phyloP scores from a whole-genome alignment of 805 yeast species.

The Monosporozyma siamensis region DNA sequence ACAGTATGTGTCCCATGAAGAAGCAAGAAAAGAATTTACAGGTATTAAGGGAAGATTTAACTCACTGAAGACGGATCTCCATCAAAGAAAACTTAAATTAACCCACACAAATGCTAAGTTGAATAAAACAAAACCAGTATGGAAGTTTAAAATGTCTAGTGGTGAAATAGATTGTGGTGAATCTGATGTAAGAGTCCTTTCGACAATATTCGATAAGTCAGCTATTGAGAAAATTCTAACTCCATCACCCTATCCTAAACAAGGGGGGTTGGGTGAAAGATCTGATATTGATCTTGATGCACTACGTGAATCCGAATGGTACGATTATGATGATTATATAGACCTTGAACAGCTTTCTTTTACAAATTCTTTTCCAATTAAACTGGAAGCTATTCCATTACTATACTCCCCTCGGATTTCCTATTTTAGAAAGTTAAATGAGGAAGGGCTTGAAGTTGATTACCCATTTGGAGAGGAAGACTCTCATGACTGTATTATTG shows the following conservation, averaged over 20 bases:
- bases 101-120: conserved; percentile 37
- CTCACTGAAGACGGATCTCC: conserved; percentile 49
- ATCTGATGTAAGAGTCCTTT: conserved; percentile 59
- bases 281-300: conserved; percentile 2
- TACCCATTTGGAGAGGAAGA: conserved; percentile 54
- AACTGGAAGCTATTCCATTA: conserved; percentile 39
- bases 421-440: conserved; percentile 46
- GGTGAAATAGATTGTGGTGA: conserved; percentile 63
- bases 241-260: neutral
- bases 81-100: conserved; percentile 41
- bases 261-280: neutral
- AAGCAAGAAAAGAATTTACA: conserved; percentile 35
- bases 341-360: conserved; percentile 51
- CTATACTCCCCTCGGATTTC: conserved; percentile 49
- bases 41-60: conserved; percentile 57
- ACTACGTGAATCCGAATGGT: conserved; percentile 40
- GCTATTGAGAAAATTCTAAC: conserved; percentile 36
- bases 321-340: conserved; percentile 63
- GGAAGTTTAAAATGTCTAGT: conserved; percentile 50
- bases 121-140: conserved; percentile 35
- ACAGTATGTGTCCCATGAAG: conserved; percentile 33
- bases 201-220: conserved; percentile 53
- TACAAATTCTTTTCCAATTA: conserved; percentile 32
- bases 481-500: conserved; percentile 47
- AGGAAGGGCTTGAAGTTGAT: conserved; percentile 34